Evolutionary conservation across 1,139 yeast species (phyloP).

Genomic region (Pichia sp.): DNA sequence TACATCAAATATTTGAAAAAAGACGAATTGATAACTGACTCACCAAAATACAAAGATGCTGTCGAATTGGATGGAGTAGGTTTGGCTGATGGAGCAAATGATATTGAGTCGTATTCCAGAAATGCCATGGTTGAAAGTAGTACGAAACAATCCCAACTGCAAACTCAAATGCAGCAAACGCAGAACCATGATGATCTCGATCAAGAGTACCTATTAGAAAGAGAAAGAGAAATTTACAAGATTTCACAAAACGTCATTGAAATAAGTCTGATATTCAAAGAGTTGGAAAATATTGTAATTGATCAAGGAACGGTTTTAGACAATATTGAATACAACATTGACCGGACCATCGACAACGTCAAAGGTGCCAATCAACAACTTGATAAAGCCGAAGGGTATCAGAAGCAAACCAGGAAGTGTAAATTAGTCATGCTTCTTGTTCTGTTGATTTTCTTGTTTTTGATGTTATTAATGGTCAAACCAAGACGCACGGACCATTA

Average conservation of each 20-base stretch:
- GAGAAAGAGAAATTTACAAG: constrained; percentile 84
- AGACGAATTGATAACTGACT: constrained; percentile 35
- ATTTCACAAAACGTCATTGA: constrained; percentile 93
- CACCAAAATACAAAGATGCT: not conserved
- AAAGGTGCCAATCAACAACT: constrained; percentile 74
- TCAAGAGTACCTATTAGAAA: constrained; percentile 41
- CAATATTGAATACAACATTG: constrained; percentile 85
- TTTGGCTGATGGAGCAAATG: not conserved
- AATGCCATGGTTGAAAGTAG: constrained; percentile 17
- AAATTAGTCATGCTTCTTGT: constrained; percentile 69
- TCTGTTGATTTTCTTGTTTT: constrained; percentile 61
- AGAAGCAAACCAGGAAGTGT: constrained; percentile 85
- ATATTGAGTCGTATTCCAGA: constrained; percentile 17
- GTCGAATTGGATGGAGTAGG: constrained; percentile 3
- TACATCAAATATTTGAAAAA: constrained; percentile 71
- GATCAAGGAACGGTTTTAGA: constrained; percentile 95
- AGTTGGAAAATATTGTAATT: constrained; percentile 82
- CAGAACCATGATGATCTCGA: constrained; percentile 19
- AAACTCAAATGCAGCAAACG: constrained; percentile 37
- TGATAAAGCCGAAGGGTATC: constrained; percentile 68
- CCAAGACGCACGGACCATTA: constrained; percentile 33
- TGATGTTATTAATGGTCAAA: constrained; percentile 62
- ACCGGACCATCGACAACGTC: constrained; percentile 67
- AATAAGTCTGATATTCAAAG: constrained; percentile 86
- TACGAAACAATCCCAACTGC: constrained; percentile 33